Evolutionary conservation across 345 rosid species (phyloP).

Genomic region (Cochlearia excelsa): DNA sequence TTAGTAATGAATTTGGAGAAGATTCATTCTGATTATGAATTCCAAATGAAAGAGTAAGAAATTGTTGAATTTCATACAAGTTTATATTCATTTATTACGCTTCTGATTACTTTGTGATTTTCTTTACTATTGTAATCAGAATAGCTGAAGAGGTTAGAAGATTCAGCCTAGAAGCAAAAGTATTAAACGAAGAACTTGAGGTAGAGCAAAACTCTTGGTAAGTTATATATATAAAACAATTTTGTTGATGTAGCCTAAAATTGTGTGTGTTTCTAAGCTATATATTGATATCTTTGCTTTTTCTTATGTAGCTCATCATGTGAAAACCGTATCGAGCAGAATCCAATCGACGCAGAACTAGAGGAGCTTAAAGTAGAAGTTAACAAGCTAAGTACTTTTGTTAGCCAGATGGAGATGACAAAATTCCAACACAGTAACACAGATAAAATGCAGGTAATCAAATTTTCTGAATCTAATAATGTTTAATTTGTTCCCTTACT

Average conservation of each 20-base stretch:
- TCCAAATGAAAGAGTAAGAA: constrained; percentile 77
- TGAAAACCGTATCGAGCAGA: constrained; percentile 49
- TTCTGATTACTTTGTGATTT: constrained; percentile 4
- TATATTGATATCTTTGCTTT: constrained; percentile 9
- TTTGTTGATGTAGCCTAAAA: not conserved
- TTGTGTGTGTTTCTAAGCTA: constrained; percentile 12
- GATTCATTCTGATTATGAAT: constrained; percentile 65
- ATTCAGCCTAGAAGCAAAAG: constrained; percentile 58
- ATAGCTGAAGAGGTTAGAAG: constrained; percentile 60
- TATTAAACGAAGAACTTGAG: constrained; percentile 49
- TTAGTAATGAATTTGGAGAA: constrained; percentile 33
- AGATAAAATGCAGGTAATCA: constrained; percentile 45
- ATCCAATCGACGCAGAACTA: constrained; percentile 57
- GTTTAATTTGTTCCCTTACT: too few relatives aligned
- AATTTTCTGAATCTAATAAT: not conserved
- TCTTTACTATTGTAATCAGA: constrained; percentile 38
- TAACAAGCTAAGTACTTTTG: constrained; percentile 48
- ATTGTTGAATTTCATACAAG: too few relatives aligned
- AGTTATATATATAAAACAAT: constrained; percentile 3
- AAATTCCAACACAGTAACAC: constrained; percentile 46
- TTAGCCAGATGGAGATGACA: constrained; percentile 59
- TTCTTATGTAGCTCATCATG: constrained; percentile 38
- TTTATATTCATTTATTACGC: too few relatives aligned
- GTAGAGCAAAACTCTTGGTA: constrained; percentile 34
- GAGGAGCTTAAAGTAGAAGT: constrained; percentile 69